Evolutionary conservation across 2,329 filamentous ascomycete species (phyloP).

Genomic region (Dactylellina leptospora): DNA sequence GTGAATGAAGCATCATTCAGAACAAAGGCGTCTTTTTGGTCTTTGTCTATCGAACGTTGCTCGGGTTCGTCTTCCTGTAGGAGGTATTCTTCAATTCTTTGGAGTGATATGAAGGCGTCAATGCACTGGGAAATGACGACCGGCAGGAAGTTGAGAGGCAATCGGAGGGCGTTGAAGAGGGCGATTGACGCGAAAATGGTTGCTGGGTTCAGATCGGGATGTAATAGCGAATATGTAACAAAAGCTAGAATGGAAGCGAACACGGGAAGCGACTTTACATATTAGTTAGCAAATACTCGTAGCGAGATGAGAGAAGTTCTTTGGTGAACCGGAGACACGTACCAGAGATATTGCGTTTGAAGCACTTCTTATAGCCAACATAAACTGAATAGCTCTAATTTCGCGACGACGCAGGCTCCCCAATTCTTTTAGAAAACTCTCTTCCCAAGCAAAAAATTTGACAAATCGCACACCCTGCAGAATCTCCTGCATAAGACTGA

Average conservation of each 20-base stretch:
- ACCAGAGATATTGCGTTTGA: slow-evolving; percentile 91
- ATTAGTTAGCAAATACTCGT: not conserved
- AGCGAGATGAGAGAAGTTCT: not conserved
- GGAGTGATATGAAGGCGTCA: slow-evolving; percentile 85
- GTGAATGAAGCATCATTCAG: slow-evolving; percentile 78
- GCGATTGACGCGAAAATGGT: slow-evolving; percentile 91
- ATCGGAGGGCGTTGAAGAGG: slow-evolving; percentile 87
- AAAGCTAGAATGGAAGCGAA: slow-evolving; percentile 96
- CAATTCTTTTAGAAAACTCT: slow-evolving; percentile 92
- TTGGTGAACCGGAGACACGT: slow-evolving; percentile 77
- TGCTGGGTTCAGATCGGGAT: slow-evolving; percentile 76
- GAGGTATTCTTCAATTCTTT: slow-evolving; percentile 87
- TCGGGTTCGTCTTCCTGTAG: slow-evolving; percentile 74
- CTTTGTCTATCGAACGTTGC: slow-evolving; percentile 57
- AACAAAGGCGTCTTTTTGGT: slow-evolving; percentile 56
- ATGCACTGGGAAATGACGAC: slow-evolving; percentile 87
- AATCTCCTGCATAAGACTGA: slow-evolving; percentile 93
- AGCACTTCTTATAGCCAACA: slow-evolving; percentile 83
- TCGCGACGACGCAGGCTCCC: slow-evolving; percentile 85
- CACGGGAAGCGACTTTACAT: slow-evolving; percentile 73
- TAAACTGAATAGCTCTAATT: slow-evolving; percentile 81
- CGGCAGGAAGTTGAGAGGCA: slow-evolving; percentile 88
- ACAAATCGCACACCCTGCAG: slow-evolving; percentile 99
- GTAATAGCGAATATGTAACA: slow-evolving; percentile 77
- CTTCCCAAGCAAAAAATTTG: slow-evolving; percentile 97